These are phyloP conservation scores for Micractinium conductrix DNA, from an alignment of 139 green algal genomes.

Conservation along the genomic window DNA sequence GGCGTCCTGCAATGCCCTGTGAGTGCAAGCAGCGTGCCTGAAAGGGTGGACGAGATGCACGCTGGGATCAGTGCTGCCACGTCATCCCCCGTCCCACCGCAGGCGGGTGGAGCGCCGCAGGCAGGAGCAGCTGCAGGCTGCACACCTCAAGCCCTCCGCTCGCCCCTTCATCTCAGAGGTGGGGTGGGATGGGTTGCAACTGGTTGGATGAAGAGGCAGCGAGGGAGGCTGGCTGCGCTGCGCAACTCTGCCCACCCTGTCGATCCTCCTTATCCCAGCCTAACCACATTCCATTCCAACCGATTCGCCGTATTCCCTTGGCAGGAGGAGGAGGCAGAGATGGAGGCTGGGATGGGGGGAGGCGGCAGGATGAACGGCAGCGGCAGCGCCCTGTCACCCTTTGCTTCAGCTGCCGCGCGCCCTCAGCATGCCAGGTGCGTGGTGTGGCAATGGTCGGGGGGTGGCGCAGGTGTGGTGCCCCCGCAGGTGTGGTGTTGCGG, in stretches of 20 bases:
- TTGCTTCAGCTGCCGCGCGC: background rate
- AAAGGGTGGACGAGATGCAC: too few species aligned
- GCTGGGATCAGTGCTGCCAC: too few species aligned
- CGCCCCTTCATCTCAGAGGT: conserved; percentile 28
- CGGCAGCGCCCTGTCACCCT: background rate
- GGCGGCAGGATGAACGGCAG: too few species aligned
- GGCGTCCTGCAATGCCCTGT: too few species aligned
- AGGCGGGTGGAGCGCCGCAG: background rate
- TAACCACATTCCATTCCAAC: background rate
- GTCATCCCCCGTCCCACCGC: too few species aligned
- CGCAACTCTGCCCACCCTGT: background rate
- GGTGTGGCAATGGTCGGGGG: too few species aligned
- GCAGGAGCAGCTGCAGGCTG: background rate
- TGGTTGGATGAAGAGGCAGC: too few species aligned
- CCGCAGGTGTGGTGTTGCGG: too few species aligned
- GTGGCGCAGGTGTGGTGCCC: too few species aligned
- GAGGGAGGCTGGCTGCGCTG: background rate
- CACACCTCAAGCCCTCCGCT: background rate
- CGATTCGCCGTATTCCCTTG: too few species aligned
- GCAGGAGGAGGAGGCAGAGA: conserved; percentile 14
- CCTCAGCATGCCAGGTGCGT: background rate
- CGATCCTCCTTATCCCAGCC: background rate
- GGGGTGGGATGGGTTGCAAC: background rate
- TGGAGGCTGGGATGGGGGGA: background rate
- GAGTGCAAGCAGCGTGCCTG: too few species aligned